Conservation (phyloP, 345 rosid genomes). For the Erucastrum elatum region DNA sequence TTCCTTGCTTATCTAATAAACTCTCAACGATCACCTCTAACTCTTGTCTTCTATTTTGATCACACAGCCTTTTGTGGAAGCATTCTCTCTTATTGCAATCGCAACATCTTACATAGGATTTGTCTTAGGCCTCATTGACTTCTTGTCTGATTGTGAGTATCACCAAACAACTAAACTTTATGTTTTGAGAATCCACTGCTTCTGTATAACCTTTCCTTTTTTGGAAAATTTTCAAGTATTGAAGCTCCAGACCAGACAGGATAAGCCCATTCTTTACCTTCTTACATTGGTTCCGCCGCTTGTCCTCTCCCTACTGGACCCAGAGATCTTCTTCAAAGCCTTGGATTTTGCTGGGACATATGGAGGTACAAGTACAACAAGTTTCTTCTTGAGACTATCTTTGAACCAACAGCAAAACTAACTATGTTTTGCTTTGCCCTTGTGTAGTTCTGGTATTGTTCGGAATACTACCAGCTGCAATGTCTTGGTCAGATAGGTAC, state of each 20-base stretch:
- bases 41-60: slow-evolving; percentile 23
- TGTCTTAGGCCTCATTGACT: slow-evolving; percentile 83
- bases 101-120: slow-evolving; percentile 92
- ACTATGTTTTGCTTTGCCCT: background rate
- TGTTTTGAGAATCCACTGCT: background rate
- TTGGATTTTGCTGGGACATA: slow-evolving; percentile 93
- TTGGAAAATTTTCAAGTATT: slow-evolving; percentile 49
- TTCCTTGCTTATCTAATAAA: slow-evolving; percentile 9
- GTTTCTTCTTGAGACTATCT: slow-evolving; percentile 3
- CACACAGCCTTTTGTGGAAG: slow-evolving; percentile 77
- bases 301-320: slow-evolving; percentile 67
- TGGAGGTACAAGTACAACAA: slow-evolving; percentile 57
- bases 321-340: slow-evolving; percentile 92
- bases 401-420: background rate
- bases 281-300: slow-evolving; percentile 81
- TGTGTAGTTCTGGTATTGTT: slow-evolving; percentile 67
- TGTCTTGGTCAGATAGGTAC: slow-evolving; percentile 95
- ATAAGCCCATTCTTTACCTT: slow-evolving; percentile 62
- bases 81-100: slow-evolving; percentile 82
- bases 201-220: background rate
- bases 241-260: slow-evolving; percentile 62
- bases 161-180: background rate
- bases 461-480: slow-evolving; percentile 86
- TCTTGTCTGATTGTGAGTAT: slow-evolving; percentile 83
- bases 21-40: slow-evolving; percentile 11